Evolutionary conservation across 306 rosid species (phyloP).

Genomic region (Argentina anserina): DNA sequence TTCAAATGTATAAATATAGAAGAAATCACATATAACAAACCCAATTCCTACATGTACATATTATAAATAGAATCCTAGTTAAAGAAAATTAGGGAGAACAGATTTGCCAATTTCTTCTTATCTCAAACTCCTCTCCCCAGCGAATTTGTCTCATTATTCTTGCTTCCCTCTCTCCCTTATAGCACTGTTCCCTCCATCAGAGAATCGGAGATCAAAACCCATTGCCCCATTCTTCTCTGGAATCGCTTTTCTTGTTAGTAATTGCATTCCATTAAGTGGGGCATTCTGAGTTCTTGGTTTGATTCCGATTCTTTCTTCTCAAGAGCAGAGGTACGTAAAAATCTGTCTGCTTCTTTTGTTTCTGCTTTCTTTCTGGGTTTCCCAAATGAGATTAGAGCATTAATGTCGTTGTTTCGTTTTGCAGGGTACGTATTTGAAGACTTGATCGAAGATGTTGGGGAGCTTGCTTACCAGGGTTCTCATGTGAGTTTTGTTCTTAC

Average conservation of each 20-base stretch:
- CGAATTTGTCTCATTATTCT: slow-evolving; percentile 28
- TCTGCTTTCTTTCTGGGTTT: not conserved
- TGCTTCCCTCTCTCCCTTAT: slow-evolving; percentile 9
- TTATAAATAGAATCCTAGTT: not conserved
- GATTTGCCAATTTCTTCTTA: slow-evolving; percentile 30
- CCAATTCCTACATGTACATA: slow-evolving; percentile 9
- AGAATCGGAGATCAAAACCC: slow-evolving; percentile 29
- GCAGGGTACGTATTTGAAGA: slow-evolving; percentile 25
- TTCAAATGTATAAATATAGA: not conserved
- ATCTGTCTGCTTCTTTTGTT: not conserved
- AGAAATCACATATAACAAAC: slow-evolving; percentile 8
- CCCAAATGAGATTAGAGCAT: not conserved
- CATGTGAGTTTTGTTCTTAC: slow-evolving; percentile 36
- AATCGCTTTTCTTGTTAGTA: slow-evolving; percentile 4
- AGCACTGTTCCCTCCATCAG: slow-evolving; percentile 28
- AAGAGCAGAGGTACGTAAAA: not conserved
- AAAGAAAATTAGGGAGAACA: not conserved
- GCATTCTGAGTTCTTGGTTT: not conserved
- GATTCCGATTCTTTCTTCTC: not conserved
- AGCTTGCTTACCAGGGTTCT: slow-evolving; percentile 65
- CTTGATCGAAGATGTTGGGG: slow-evolving; percentile 61
- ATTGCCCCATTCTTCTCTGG: slow-evolving; percentile 31
- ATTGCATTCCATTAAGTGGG: slow-evolving; percentile 1
- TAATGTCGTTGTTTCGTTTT: not conserved
- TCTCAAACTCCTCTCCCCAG: slow-evolving; percentile 34